phyloP scores from a whole-genome alignment of 148 eudicot genomes.

The Simmondsia chinensis region DNA sequence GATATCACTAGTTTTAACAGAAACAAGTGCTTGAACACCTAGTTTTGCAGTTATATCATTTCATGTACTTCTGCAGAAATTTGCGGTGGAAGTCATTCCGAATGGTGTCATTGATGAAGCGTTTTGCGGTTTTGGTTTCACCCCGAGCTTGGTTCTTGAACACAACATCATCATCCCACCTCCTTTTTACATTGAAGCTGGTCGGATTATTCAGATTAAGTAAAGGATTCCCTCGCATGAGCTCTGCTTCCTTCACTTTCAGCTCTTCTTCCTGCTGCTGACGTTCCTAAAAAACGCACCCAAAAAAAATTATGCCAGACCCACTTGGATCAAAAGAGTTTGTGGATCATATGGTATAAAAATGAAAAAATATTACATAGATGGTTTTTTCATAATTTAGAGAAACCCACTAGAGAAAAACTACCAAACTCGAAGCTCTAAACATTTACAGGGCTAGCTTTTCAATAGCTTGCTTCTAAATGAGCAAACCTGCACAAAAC shows the following conservation, averaged over 20 bases:
- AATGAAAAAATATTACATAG: no score
- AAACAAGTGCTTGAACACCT: no score
- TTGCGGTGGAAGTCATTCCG: conserved; percentile 89
- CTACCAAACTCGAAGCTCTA: no score
- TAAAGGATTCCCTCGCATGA: conserved; percentile 85
- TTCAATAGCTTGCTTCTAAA: no score
- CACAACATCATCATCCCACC: conserved; percentile 99
- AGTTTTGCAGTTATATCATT: no score
- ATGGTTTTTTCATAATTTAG: no score
- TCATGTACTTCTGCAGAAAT: conserved; percentile 95
- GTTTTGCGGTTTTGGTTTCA: conserved; percentile 73
- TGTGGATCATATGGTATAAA: background rate
- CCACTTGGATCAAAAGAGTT: background rate
- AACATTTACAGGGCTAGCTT: no score
- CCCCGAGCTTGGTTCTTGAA: conserved; percentile 99
- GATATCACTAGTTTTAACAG: no score
- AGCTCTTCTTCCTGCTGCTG: conserved; percentile 73
- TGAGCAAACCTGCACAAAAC: no score
- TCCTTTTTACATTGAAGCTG: conserved; percentile 84
- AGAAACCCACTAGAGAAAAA: no score
- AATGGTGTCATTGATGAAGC: conserved; percentile 94
- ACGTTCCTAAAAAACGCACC: conserved; percentile 45
- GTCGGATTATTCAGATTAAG: conserved; percentile 65
- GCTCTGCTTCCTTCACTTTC: conserved; percentile 83
- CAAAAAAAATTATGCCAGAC: background rate